Base-by-base conservation (phyloP, 2,329 filamentous ascomycete genomes). In the Penicillium sp. region DNA sequence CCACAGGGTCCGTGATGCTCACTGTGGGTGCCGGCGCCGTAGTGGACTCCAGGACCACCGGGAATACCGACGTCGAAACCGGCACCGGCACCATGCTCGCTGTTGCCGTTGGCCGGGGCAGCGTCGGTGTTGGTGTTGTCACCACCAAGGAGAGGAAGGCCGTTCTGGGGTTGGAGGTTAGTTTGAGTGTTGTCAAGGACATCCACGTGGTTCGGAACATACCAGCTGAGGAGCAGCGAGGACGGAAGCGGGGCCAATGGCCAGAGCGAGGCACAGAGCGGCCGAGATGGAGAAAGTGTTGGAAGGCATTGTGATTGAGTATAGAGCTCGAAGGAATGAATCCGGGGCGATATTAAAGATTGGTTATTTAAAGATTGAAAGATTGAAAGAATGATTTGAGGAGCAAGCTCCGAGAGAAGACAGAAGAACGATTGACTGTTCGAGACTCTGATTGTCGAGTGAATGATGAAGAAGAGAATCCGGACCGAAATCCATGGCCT, bases 181-280 rank as follows among this genome's bases (percentile, higher is more conserved):
- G 42, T 39, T 42, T 15, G 23, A 5, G n/a, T 37, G 7, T 4
- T 28, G 27, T 10, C 25, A 32, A 35, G 15, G 10, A 32, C 28
- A 28, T 32, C 40, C 46, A 48, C 48, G 47, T 49, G 46, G 33
- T 44, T 42, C 44, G 39, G 31, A 10, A 49, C 52, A 44, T 54
- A 63, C 63, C 46, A 60, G 41, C 44, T 63, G 53, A 12, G 65
- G 65, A n/a, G 54, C 59, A n/a, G 66, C 53, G 23, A 69, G 53
- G 13, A 66, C 63, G 2, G 58, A 50, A 18, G 59, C 50, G 29
- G 65, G 66, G 37, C 58, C 59, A 27, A 63, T 53, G 38, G 63
- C 55, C 28, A 68, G 56, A 23, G 65, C 38, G 2, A 69, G 61
- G 58, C 62, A 67, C 49, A 69, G 32, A 37, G 66, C 56, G 45